Conservation (phyloP, 1,284 basidiomycete species). For the Dichomitus squalens region DNA sequence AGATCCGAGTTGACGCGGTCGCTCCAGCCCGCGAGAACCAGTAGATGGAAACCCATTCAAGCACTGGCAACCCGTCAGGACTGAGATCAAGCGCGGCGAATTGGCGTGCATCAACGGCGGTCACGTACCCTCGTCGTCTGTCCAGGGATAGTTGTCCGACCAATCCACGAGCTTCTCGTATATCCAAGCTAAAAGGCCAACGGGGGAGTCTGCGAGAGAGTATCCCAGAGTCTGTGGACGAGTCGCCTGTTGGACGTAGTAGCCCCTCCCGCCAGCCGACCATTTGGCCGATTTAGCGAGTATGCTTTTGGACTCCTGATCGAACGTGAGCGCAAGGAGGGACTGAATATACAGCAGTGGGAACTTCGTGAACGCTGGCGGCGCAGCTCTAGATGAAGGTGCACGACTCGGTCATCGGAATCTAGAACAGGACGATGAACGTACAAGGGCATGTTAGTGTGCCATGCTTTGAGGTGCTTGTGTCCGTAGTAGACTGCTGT, state of each 20-base stretch:
- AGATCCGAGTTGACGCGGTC: slow-evolving; percentile 54
- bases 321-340: neutral
- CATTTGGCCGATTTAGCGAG: neutral
- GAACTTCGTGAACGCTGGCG: neutral
- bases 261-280: slow-evolving; percentile 20
- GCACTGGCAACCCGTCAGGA: neutral
- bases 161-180: too few relatives aligned
- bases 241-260: slow-evolving; percentile 44
- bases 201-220: slow-evolving; percentile 54
- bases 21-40: slow-evolving; percentile 60
- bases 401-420: too few relatives aligned
- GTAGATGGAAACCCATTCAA: slow-evolving; percentile 46
- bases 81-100: too few relatives aligned
- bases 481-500: neutral
- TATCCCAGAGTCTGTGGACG: slow-evolving; percentile 63
- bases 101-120: too few relatives aligned
- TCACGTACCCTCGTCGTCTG: slow-evolving; percentile 48
- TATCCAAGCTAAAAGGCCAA: slow-evolving; percentile 59
- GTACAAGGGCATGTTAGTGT: slow-evolving; percentile 33
- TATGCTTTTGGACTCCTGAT: neutral
- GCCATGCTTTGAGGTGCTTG: slow-evolving; percentile 34
- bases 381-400: neutral
- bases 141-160: slow-evolving; percentile 52
- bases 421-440: slow-evolving; percentile 7
- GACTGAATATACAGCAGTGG: neutral